Evolutionary conservation across 768 basidiomycete genomes (phyloP).

Genomic region (Rhizopogon roseolus): DNA sequence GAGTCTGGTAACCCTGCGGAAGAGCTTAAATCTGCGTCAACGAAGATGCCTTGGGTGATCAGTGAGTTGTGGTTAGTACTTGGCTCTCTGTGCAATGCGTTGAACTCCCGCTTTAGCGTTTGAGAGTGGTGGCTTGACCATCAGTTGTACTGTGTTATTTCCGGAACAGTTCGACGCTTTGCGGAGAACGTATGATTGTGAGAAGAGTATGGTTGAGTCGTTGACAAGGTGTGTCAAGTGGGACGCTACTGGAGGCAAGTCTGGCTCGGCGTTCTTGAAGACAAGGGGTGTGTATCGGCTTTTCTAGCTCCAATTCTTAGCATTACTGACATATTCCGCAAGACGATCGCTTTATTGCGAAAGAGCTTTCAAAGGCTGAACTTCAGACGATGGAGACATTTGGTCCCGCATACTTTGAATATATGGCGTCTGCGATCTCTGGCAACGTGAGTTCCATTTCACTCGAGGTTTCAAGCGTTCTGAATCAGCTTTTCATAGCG

Average conservation of each 20-base stretch:
- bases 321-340: not conserved
- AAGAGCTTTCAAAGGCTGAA: slow-evolving; percentile 88
- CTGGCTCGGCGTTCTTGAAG: slow-evolving; percentile 94
- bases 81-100: not conserved
- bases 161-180: slow-evolving; percentile 97
- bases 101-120: slow-evolving; percentile 50
- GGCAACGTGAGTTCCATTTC: slow-evolving; percentile 55
- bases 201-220: slow-evolving; percentile 91
- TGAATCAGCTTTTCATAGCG: slow-evolving; percentile 43
- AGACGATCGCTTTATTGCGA: slow-evolving; percentile 99
- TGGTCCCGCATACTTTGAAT: slow-evolving; percentile 96
- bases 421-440: slow-evolving; percentile 91
- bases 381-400: slow-evolving; percentile 95
- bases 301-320: not conserved
- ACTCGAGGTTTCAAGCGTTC: slow-evolving; percentile 3
- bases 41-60: slow-evolving; percentile 78
- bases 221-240: slow-evolving; percentile 93
- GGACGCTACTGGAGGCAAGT: slow-evolving; percentile 94
- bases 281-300: slow-evolving; percentile 62
- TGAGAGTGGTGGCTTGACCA: slow-evolving; percentile 84
- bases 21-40: slow-evolving; percentile 69
- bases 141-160: slow-evolving; percentile 92
- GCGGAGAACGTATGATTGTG: slow-evolving; percentile 88
- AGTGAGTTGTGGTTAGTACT: slow-evolving; percentile 41
- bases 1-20: slow-evolving; percentile 70